phyloP scores from a whole-genome alignment of 495 filamentous ascomycete species.

The Aspergillus ellipticus region DNA sequence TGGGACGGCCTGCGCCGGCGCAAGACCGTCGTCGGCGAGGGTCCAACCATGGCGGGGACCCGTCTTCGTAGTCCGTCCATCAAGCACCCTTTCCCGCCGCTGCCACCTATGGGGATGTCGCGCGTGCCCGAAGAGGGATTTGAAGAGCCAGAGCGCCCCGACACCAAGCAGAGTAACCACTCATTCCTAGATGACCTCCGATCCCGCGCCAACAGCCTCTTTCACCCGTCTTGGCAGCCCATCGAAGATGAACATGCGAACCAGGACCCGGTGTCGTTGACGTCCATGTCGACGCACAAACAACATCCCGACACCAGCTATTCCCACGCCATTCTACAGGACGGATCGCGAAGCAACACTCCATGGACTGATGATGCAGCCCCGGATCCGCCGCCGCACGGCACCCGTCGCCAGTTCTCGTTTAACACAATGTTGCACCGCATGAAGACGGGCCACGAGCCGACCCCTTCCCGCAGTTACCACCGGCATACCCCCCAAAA shows the following conservation, averaged over 20 bases:
- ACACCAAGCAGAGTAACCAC: conserved; percentile 31
- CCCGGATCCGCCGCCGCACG: conserved; percentile 17
- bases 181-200: conserved; percentile 59
- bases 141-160: conserved; percentile 30
- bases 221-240: conserved; percentile 33
- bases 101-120: conserved; percentile 87
- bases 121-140: conserved; percentile 62
- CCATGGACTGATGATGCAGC: conserved; percentile 34
- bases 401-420: conserved; percentile 74
- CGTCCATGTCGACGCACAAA: conserved; percentile 15
- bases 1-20: conserved; percentile 91
- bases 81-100: conserved; percentile 43
- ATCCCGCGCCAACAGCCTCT: conserved; percentile 37
- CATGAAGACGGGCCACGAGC: conserved; percentile 27
- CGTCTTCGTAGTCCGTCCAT: conserved; percentile 23
- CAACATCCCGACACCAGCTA: conserved; percentile 45
- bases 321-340: conserved; percentile 30
- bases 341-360: background rate
- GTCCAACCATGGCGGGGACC: conserved; percentile 31
- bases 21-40: conserved; percentile 62
- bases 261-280: conserved; percentile 22
- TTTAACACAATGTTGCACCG: conserved; percentile 78
- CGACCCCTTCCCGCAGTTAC: conserved; percentile 20
- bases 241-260: conserved; percentile 31
- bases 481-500: conserved; percentile 18